Conservation (phyloP, 345 rosid genomes). For the thale cress (Arabidopsis thaliana) region DNA sequence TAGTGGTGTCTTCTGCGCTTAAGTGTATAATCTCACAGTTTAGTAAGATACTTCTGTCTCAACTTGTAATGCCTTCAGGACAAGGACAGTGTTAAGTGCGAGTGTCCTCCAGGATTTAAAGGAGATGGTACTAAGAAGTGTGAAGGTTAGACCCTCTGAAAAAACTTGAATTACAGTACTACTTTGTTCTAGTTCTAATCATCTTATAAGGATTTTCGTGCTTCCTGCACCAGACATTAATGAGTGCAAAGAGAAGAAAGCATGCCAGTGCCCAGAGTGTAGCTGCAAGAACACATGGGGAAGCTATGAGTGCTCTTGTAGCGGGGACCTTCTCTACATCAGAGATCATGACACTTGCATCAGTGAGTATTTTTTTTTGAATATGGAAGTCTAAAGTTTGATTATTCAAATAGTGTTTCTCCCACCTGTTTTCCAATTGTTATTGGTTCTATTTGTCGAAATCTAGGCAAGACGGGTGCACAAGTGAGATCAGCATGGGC, state of each 20-base stretch:
- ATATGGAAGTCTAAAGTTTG: not conserved
- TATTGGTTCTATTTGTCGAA: not conserved
- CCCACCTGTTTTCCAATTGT: not conserved
- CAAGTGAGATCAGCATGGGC: conserved; percentile 85
- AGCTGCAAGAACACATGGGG: conserved; percentile 97
- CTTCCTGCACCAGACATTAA: conserved; percentile 64
- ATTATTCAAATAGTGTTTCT: conserved; percentile 16
- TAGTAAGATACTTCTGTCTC: conserved; percentile 29
- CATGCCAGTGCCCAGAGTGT: conserved; percentile 96
- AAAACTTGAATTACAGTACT: not conserved
- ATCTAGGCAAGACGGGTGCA: conserved; percentile 66
- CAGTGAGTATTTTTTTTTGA: conserved; percentile 55
- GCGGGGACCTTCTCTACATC: conserved; percentile 87
- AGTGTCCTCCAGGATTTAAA: conserved; percentile 89
- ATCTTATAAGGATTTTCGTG: not conserved
- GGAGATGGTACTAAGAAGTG: conserved; percentile 91
- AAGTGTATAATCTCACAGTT: not conserved
- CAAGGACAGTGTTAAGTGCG: conserved; percentile 67
- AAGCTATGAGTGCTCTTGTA: conserved; percentile 85
- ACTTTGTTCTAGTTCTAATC: not conserved
- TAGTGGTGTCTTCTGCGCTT: conserved; percentile 38
- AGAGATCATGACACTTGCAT: conserved; percentile 97
- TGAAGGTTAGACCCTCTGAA: conserved; percentile 55
- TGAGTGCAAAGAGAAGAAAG: conserved; percentile 94
- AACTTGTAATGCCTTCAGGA: conserved; percentile 56